These are phyloP conservation scores for Phytophthora megakarya DNA, from an alignment of 352 stramenopile genomes.

Conservation along the genomic window DNA sequence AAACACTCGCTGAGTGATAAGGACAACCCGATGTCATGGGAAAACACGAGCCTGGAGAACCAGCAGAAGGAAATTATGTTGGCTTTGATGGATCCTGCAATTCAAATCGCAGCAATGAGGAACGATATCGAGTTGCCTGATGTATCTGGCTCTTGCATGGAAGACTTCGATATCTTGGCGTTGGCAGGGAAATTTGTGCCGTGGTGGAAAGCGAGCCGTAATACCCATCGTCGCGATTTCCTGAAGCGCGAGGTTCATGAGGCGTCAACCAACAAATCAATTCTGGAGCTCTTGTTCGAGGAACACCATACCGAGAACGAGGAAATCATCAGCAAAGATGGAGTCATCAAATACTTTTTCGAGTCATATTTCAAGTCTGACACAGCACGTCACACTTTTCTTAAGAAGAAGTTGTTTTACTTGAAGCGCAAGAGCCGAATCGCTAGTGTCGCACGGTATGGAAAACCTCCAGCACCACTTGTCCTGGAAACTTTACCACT, in stretches of 20 bases:
- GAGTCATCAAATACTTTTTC: constrained; percentile 38
- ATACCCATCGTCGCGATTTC: constrained; percentile 59
- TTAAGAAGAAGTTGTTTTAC: constrained; percentile 59
- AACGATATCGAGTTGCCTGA: constrained; percentile 66
- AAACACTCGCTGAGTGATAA: constrained; percentile 30
- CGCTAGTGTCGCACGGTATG: constrained; percentile 44
- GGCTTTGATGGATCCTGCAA: constrained; percentile 55
- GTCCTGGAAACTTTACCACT: constrained; percentile 49
- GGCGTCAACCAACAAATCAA: constrained; percentile 40
- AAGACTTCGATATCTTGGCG: constrained; percentile 53
- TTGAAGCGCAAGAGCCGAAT: constrained; percentile 48
- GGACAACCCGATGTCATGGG: constrained; percentile 50
- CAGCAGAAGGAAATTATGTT: constrained; percentile 57
- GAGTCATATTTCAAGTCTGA: constrained; percentile 56
- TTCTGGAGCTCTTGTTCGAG: constrained; percentile 42
- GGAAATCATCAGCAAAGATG: constrained; percentile 4
- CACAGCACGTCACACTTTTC: constrained; percentile 44
- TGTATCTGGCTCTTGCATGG: constrained; percentile 38
- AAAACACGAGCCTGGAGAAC: constrained; percentile 39
- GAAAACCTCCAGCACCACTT: constrained; percentile 50
- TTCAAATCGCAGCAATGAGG: constrained; percentile 66
- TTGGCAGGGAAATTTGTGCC: constrained; percentile 54
- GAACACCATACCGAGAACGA: constrained; percentile 29
- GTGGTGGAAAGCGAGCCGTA: constrained; percentile 58
- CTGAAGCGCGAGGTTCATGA: constrained; percentile 54